Evolutionary conservation across 2,329 filamentous ascomycete species (phyloP).

Genomic region (Escovopsis sp.): DNA sequence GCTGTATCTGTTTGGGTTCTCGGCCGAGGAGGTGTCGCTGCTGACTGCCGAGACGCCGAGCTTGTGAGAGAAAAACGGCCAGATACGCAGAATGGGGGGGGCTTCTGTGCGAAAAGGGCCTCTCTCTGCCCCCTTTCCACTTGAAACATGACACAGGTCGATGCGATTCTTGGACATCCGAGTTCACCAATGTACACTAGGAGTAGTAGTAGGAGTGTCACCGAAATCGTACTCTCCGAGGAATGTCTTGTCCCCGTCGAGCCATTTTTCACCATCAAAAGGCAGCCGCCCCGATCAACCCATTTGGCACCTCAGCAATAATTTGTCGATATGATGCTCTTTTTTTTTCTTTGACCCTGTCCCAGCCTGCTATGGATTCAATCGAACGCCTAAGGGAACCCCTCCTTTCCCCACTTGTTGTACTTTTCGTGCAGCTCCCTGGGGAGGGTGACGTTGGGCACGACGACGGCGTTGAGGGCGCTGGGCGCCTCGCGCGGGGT

Average conservation of each 20-base stretch:
- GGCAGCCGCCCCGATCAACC: too few species aligned
- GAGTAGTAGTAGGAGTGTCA: too few species aligned
- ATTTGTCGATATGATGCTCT: too few species aligned
- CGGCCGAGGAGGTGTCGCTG: slow-evolving; percentile 37
- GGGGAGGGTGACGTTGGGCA: slow-evolving; percentile 85
- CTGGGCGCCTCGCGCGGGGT: slow-evolving; percentile 80
- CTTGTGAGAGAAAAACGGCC: neutral
- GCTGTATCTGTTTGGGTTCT: slow-evolving; percentile 59
- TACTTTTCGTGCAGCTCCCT: slow-evolving; percentile 89
- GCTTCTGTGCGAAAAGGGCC: neutral
- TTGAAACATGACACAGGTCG: too few species aligned
- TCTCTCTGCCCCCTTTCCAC: too few species aligned
- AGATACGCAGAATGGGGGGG: neutral
- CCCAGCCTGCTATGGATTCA: neutral
- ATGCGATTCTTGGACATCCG: too few species aligned
- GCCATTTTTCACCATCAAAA: too few species aligned
- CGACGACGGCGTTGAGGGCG: slow-evolving; percentile 85
- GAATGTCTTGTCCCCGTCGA: too few species aligned
- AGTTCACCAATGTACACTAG: too few species aligned
- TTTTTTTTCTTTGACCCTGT: neutral
- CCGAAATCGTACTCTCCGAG: too few species aligned
- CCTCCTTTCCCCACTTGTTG: slow-evolving; percentile 99
- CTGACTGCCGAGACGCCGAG: slow-evolving; percentile 7
- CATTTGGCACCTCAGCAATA: too few species aligned
- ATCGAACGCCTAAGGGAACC: slow-evolving; percentile 43